Base-by-base conservation (phyloP, 768 basidiomycete genomes). In the Tylopilus sp. region DNA sequence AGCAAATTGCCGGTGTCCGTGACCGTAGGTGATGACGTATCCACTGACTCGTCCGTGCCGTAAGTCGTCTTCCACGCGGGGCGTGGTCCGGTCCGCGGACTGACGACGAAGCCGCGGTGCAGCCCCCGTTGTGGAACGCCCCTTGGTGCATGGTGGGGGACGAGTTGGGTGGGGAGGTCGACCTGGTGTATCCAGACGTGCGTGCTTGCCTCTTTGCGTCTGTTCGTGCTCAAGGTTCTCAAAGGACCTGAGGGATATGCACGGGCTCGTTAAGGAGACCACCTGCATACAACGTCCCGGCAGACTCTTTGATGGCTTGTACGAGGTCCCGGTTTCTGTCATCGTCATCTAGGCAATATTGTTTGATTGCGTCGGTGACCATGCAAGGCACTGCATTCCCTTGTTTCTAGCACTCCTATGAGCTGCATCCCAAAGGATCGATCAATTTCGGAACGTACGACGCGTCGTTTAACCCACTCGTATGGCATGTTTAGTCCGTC, bases 141-240 rank as follows among this genome's bases (percentile, higher is more conserved):
- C n/a, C 34, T 14, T n/a, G 10, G 29, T 19, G 1, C 9, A 29
- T 2, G 10, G 40, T 1, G 6, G 12, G 5, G 1, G 26, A 25
- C 13, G 44, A 50, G 3, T n/a, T n/a, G n/a, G 22, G 54, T 10
- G 61, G 55, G 1, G 57, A 64, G 21, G 14, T 54, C 5, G 57
- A 67, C 8, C 37, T 67, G 3, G 24, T 56, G 1, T 69, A 69
- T 53, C 65, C 67, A 12, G 58, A 65, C 22, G 66, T 67, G 19
- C 34, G 59, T 43, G 34, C 10, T 50, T 21, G 1, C 17, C 19
- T 33, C 37, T 4, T 13, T 3, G 3, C 6, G 8, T 17, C 9
- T 19, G 14, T 10, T 22, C 31, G 29, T 41, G 37, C 45, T 59
- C 45, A 62, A 19, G 36, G 14, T 11, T 12, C 29, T 29, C 5